Conservation (phyloP, 441 rosid genomes). For the Pelargonium citronellum region DNA sequence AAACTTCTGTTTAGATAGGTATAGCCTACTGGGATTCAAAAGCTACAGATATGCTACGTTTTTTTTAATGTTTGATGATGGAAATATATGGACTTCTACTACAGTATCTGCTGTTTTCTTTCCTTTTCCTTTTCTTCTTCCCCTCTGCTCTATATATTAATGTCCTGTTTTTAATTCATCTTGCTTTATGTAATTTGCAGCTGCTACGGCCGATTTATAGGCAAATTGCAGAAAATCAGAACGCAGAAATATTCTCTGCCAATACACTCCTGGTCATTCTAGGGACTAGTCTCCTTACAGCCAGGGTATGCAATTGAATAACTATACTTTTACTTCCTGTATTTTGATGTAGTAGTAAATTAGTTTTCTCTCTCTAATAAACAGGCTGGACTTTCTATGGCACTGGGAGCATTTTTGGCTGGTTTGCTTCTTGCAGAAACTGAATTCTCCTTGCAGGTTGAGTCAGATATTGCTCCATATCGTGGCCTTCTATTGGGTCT, state of each 20-base stretch:
- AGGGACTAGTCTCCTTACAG: constrained; percentile 97
- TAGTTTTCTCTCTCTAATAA: constrained; percentile 20
- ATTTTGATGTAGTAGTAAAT: constrained; percentile 13
- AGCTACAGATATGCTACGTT: neutral
- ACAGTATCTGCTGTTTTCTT: neutral
- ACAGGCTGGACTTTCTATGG: constrained; percentile 99
- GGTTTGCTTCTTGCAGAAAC: constrained; percentile 99
- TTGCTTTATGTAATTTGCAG: constrained; percentile 41
- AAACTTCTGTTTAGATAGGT: neutral
- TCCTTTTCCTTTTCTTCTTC: neutral
- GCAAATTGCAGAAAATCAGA: constrained; percentile 96
- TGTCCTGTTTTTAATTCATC: neutral
- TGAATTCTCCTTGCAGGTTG: constrained; percentile 97
- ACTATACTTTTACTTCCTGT: constrained; percentile 19
- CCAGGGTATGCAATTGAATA: constrained; percentile 57
- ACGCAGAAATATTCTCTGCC: constrained; percentile 98
- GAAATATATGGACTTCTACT: neutral
- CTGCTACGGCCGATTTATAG: constrained; percentile 95
- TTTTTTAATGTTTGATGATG: neutral
- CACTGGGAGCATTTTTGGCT: constrained; percentile 95
- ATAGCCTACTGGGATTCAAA: neutral
- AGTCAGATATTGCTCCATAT: constrained; percentile 98
- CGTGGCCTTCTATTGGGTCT: constrained; percentile 97
- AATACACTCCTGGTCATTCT: constrained; percentile 92
- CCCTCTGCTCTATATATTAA: neutral